phyloP scores from a whole-genome alignment of 2,329 filamentous ascomycete species.

The Madurella fahalii region DNA sequence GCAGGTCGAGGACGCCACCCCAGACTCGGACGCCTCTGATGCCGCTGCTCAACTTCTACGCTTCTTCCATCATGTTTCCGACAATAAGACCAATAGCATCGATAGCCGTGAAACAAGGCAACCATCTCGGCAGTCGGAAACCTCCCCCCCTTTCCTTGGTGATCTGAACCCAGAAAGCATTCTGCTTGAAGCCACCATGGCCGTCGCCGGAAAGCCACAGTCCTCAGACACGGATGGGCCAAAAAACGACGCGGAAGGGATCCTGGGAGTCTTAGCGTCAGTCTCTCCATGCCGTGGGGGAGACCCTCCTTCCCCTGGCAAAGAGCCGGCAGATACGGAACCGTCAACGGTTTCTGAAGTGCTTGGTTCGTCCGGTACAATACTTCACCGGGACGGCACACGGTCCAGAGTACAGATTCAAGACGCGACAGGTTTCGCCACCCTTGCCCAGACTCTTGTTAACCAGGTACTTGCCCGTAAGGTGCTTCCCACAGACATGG shows the following conservation, averaged over 20 bases:
- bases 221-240: neutral
- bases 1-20: neutral
- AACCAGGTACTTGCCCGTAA: slow-evolving; percentile 16
- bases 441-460: slow-evolving; percentile 11
- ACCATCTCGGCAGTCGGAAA: slow-evolving; percentile 22
- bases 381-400: slow-evolving; percentile 11
- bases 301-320: neutral
- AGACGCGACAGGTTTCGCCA: slow-evolving; percentile 14
- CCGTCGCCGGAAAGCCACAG: neutral
- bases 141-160: slow-evolving; percentile 35
- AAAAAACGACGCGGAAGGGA: neutral
- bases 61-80: slow-evolving; percentile 21
- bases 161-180: slow-evolving; percentile 31
- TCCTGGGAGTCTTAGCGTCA: slow-evolving; percentile 2
- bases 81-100: slow-evolving; percentile 11
- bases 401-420: slow-evolving; percentile 12
- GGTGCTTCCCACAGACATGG: slow-evolving; percentile 17
- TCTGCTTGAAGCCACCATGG: slow-evolving; percentile 28
- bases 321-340: neutral
- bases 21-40: slow-evolving; percentile 17
- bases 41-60: slow-evolving; percentile 22
- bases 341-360: neutral
- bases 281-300: slow-evolving; percentile 1
- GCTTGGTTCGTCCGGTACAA: slow-evolving; percentile 7
- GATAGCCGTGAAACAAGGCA: slow-evolving; percentile 17